Evolutionary conservation across 179 eudicot genomes (phyloP), one percentile per base, ranked within the genome.

Genomic region (Pouteria campechiana): DNA sequence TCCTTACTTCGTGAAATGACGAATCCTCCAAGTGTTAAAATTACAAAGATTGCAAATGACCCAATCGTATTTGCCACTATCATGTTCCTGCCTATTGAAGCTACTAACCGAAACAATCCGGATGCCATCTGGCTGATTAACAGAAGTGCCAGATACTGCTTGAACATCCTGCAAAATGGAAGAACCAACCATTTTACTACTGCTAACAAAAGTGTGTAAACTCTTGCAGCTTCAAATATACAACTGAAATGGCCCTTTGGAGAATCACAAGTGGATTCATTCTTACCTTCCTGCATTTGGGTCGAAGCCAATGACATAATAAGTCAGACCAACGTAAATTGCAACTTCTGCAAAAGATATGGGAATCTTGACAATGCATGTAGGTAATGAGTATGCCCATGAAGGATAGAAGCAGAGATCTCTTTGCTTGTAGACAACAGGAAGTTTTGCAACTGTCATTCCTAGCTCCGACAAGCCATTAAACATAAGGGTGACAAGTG

Each of bases 281-380:
- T n/a, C n/a, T 45, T 55, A 64, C 74, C 71, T 73, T 50, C 54
- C 54, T 2, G 42, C 28, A 27, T 68, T 23, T 15, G 79, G 71
- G 46, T 72, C 74, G 6, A 51, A 72, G 10, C 78, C 78, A 7
- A 67, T 68, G 14, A 44, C 65, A 38, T 72, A 72, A 37, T 72
- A 72, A n/a, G 50, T 44, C 2, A 37, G 10, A 14, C 35, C 17
- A 2, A 48, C 42, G 74, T 74, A 72, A 12, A 63, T 17, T 9
- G 41, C 55, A 35, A 54, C 68, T 60, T 72, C 78, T 18, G 50
- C 7, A 14, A 68, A 41, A 9, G 65, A 12, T 5, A 64, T 29
- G 0, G 79, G 74, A 29, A 68, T 64, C 53, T 64, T 73, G 41
- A 73, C 48, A 25, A 68, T 29, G 65, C 65, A 64, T 10, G 60